Evolutionary conservation across 1,139 yeast genomes (phyloP).

Genomic region (Ogataea hybrid): DNA sequence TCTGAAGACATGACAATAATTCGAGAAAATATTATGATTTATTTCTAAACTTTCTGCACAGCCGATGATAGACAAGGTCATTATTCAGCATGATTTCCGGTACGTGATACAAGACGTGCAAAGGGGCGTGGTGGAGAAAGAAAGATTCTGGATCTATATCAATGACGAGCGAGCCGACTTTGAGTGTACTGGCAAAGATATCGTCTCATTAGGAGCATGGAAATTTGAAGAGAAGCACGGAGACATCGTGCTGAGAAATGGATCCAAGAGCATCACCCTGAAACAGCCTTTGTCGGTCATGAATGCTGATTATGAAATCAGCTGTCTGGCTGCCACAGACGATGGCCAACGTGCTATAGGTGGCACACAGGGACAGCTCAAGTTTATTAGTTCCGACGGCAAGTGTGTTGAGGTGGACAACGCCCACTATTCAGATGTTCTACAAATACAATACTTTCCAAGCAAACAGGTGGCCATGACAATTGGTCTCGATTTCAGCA

Average conservation of each 20-base stretch:
- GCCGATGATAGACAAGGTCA: slow-evolving; percentile 6
- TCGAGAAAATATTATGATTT: background rate
- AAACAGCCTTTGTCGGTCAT: background rate
- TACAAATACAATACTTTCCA: slow-evolving; percentile 48
- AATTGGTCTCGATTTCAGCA: slow-evolving; percentile 52
- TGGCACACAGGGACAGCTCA: slow-evolving; percentile 41
- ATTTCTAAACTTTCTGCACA: slow-evolving; percentile 1
- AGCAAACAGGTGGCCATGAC: slow-evolving; percentile 58
- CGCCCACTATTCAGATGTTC: slow-evolving; percentile 50
- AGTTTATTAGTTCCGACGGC: slow-evolving; percentile 22
- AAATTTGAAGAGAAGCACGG: background rate
- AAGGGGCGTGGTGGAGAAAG: slow-evolving; percentile 11
- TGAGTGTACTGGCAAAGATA: slow-evolving; percentile 7
- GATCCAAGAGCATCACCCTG: background rate
- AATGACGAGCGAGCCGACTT: slow-evolving; percentile 8
- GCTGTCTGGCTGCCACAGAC: slow-evolving; percentile 36
- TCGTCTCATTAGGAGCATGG: slow-evolving; percentile 1
- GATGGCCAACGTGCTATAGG: slow-evolving; percentile 38
- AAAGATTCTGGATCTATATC: slow-evolving; percentile 27
- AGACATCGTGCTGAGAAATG: background rate
- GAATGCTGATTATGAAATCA: slow-evolving; percentile 14
- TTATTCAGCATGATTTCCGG: slow-evolving; percentile 22
- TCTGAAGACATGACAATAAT: slow-evolving; percentile 9
- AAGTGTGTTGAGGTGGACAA: slow-evolving; percentile 16
- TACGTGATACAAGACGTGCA: slow-evolving; percentile 18